Base-by-base conservation (phyloP, 768 basidiomycete species). In the Boletus eberwhitei region DNA sequence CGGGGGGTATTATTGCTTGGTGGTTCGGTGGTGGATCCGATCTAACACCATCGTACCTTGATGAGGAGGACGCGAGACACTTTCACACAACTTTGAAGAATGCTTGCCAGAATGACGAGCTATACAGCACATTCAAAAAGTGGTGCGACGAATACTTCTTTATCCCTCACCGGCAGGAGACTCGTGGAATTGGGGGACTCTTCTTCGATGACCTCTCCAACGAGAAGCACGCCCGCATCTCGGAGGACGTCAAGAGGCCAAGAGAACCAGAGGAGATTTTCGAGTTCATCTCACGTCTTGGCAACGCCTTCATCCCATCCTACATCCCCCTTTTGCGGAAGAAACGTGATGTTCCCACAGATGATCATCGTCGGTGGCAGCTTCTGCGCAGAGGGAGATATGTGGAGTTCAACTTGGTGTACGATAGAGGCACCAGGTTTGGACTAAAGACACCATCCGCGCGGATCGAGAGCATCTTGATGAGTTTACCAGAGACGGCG, bases 141-240 rank as follows among this genome's bases (percentile, higher is more conserved):
- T 98, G 94, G 93, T 98, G 96, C 74, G 97, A 98, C 73, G 87
- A 95, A 69, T 99, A 99, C 75, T 99, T 99, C 72, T 87, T 79
- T 71, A 88, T 98, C 65, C 80, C 90, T 17, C 97, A 98, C 70
- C 84, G 97, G 12, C 67, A 73, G 31, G 97, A 98, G 74, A 73
- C 84, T 2, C 83, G 97, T 41, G 97, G 97, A 5, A 73, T 99
- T 46, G 97, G 97, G 32, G 97, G 97, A 1, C 75, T 99, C 52
- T 98, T 98, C 78, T 96, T 98, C 66, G 97, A 98, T 69, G 97
- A 99, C 68, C 82, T 98, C 53, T 84, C 79, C 61, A 78, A 77
- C 47, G 80, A 80, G 34, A 71, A 75, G 3, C 91, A 93, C 67
- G 66, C 76, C n/a, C 82, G 84, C n/a, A 75, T 93, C 32, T 56